phyloP scores from a whole-genome alignment of 768 basidiomycete species.

The Collybia sordida region DNA sequence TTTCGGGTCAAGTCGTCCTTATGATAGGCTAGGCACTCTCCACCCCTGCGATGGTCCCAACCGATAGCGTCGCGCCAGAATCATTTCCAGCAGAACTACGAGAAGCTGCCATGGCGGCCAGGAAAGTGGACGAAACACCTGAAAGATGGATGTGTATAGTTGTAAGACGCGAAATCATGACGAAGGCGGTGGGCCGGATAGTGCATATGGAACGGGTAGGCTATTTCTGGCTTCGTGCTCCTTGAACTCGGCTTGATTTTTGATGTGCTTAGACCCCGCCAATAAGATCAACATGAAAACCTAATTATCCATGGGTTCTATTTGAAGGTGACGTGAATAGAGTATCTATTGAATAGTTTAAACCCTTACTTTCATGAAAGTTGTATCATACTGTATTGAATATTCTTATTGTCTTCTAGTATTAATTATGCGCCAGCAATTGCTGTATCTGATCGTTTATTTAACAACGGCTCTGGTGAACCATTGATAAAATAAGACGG shows the following conservation, averaged over 20 bases:
- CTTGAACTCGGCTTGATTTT: too few relatives aligned
- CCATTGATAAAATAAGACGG: too few relatives aligned
- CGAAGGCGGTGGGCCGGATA: slow-evolving; percentile 25
- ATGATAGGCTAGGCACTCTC: slow-evolving; percentile 20
- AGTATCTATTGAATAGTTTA: too few relatives aligned
- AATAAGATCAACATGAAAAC: too few relatives aligned
- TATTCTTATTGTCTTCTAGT: background rate
- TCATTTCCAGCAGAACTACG: slow-evolving; percentile 13
- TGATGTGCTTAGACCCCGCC: too few relatives aligned
- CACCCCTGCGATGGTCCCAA: slow-evolving; percentile 17
- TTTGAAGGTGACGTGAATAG: too few relatives aligned
- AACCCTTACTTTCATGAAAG: too few relatives aligned
- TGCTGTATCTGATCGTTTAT: background rate
- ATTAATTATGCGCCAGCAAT: background rate
- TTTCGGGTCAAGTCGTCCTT: background rate
- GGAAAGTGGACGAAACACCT: slow-evolving; percentile 7
- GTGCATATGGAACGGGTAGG: slow-evolving; percentile 21
- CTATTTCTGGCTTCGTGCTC: background rate
- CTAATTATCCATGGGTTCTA: too few relatives aligned
- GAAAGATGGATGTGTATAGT: slow-evolving; percentile 31
- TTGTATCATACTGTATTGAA: too few relatives aligned
- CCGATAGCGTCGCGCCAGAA: background rate
- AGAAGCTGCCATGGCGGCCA: slow-evolving; percentile 8
- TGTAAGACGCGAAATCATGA: slow-evolving; percentile 24
- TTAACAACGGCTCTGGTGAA: too few relatives aligned